A percentile compares a stretch with the other conserved stretches of the same genome.
Evolutionary conservation across 1,284 basidiomycete genomes (phyloP).

Genomic region (Melampsora medusae): DNA sequence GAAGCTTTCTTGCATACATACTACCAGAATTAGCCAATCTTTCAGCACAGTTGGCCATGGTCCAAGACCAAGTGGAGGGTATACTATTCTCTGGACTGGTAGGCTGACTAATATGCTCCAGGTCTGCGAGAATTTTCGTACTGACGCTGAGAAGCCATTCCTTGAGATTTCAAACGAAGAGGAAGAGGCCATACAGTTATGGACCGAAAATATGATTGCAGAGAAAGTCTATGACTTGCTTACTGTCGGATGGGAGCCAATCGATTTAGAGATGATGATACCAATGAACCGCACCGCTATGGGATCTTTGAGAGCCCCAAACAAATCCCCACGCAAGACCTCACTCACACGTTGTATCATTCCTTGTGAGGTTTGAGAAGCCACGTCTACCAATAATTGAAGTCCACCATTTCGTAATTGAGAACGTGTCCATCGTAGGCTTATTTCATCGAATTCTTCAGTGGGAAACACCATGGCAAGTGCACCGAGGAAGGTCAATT

Average conservation of each 20-base stretch:
- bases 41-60: constrained; percentile 37
- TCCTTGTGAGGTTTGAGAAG: constrained; percentile 21
- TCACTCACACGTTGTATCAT: background rate
- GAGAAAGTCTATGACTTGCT: background rate
- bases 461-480: constrained; percentile 25
- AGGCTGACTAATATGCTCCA: background rate
- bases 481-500: constrained; percentile 12
- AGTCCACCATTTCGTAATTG: constrained; percentile 30
- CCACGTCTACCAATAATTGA: constrained; percentile 17
- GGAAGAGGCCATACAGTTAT: background rate
- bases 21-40: background rate
- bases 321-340: constrained; percentile 8
- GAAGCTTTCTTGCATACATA: constrained; percentile 2
- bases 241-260: constrained; percentile 19
- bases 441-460: constrained; percentile 12
- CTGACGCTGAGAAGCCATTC: background rate
- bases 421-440: constrained; percentile 13
- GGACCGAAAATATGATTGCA: background rate
- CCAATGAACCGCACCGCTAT: constrained; percentile 31
- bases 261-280: constrained; percentile 35
- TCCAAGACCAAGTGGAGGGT: constrained; percentile 32
- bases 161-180: background rate
- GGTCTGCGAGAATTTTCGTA: background rate
- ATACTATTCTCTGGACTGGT: constrained; percentile 6
- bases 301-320: constrained; percentile 13